Base-by-base conservation (phyloP, 192 early-diverging fungal species). In the Coemansia sp. region DNA sequence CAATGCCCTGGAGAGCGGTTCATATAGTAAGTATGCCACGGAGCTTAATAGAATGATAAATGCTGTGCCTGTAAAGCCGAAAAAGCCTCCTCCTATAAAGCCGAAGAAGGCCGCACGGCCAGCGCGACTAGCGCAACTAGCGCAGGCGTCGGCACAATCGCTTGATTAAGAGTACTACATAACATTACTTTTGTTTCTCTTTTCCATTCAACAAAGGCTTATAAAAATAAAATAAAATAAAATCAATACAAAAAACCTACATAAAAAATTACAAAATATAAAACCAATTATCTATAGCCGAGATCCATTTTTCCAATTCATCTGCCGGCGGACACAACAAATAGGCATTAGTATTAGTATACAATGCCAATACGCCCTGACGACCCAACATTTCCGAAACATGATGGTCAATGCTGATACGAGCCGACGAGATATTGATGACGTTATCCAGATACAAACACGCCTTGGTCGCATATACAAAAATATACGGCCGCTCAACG, bases 371-470 rank as follows among this genome's bases (percentile, higher is more conserved):
- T 13, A 85, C 72, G 22, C 65, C 67, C 3, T 38, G 10, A 0
- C 83, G 60, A 9, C 72, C 78, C 1, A 78, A 70, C 68, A 83
- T 64, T 40, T 83, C 71, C 12, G 66, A 64, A 12, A 80, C 78
- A 34, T 78, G 66, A 0, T 44, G 44, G 39, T 66, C 73, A 3
- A 71, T 29, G 1, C 39, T 13, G 1, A 85, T 63, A 15, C 89
- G 64, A 8, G 92, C 88, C 31, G 90, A 87, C n/a, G 86, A 74
- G 29, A 97, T 75, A 57, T 92, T 92, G 61, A 95, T 86, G n/a
- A 93, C 90, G 63, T 89, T 87, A 33, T 90, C 80, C 64, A 94
- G 87, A n/a, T 88, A 87, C 8, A 67, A 72, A 68, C 93, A 92
- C 2, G 78, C 79, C 20, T 85, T 69, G 64, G 86, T 89, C 29